Conservation (phyloP, 164 flowering plant species). For the Protea cynaroides region DNA sequence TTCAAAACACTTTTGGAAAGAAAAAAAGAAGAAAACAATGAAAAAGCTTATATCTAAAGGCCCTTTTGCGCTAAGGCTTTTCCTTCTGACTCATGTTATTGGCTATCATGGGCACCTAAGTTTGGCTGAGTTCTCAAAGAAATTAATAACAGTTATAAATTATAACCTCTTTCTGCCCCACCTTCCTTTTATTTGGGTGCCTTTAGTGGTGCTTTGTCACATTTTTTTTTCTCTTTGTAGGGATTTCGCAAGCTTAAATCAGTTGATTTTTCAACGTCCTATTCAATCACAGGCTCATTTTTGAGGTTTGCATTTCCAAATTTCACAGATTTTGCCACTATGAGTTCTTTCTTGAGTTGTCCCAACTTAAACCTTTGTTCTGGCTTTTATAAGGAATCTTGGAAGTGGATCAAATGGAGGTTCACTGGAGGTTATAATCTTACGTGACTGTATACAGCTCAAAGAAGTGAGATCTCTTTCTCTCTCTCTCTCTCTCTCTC, state of each 20-base stretch:
- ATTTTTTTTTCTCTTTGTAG: constrained; percentile 30
- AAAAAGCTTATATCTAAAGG: no score
- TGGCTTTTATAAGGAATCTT: constrained; percentile 42
- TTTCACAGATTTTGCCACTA: background rate
- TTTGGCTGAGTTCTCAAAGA: background rate
- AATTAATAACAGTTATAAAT: background rate
- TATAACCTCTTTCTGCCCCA: constrained; percentile 2
- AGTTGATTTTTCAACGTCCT: constrained; percentile 81
- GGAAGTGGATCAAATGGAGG: constrained; percentile 44
- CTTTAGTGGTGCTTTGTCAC: constrained; percentile 6
- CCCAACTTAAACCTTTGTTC: background rate
- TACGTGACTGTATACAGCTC: constrained; percentile 93
- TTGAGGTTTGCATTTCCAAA: constrained; percentile 43
- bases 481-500: constrained; percentile 7
- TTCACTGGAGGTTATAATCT: constrained; percentile 58
- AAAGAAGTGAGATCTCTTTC: constrained; percentile 48
- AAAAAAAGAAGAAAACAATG: no score
- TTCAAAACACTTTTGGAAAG: no score
- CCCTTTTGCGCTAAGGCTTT: no score
- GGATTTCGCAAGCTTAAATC: constrained; percentile 65
- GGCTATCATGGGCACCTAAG: background rate
- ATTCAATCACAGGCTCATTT: constrained; percentile 73
- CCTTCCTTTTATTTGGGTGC: no score
- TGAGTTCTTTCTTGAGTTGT: background rate
- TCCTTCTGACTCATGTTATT: no score